phyloP scores from a whole-genome alignment of 164 flowering plant genomes.

The grape (Vitis vinifera) region DNA sequence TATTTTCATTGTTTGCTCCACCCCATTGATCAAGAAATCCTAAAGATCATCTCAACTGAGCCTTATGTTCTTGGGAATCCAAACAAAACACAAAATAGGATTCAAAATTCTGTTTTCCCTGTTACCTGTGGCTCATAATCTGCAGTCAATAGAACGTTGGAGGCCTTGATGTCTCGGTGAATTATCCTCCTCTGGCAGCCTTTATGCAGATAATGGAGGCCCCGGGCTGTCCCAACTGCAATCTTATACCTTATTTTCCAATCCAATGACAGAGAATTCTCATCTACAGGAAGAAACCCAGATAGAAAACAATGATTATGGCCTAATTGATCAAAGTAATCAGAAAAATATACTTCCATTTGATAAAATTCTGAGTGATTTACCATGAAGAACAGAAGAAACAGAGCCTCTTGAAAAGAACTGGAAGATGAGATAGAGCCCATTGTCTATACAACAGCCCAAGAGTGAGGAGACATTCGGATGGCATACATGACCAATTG shows the following conservation, averaged over 20 bases:
- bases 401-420: slow-evolving; percentile 90
- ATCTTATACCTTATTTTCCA: slow-evolving; percentile 80
- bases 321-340: not conserved
- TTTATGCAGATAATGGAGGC: slow-evolving; percentile 87
- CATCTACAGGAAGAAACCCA: slow-evolving; percentile 40
- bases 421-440: slow-evolving; percentile 79
- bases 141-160: slow-evolving; percentile 67
- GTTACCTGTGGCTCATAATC: slow-evolving; percentile 90
- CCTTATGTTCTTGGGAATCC: too few species aligned
- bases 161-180: slow-evolving; percentile 88
- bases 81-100: not conserved
- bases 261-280: slow-evolving; percentile 50
- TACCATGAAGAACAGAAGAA: slow-evolving; percentile 91
- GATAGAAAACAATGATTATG: not conserved
- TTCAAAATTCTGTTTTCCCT: too few species aligned
- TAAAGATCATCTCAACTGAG: too few species aligned
- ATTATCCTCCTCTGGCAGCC: slow-evolving; percentile 91
- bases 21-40: too few species aligned
- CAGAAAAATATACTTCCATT: not conserved
- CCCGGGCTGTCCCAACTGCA: slow-evolving; percentile 72
- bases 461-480: slow-evolving; percentile 75
- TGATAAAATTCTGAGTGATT: not conserved
- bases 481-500: slow-evolving; percentile 81
- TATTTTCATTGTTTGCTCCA: too few species aligned
- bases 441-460: slow-evolving; percentile 90